Evolutionary conservation across 495 filamentous ascomycete species (phyloP), one percentile per base, ranked within the genome.

Genomic region (Cetradonia linearis): DNA sequence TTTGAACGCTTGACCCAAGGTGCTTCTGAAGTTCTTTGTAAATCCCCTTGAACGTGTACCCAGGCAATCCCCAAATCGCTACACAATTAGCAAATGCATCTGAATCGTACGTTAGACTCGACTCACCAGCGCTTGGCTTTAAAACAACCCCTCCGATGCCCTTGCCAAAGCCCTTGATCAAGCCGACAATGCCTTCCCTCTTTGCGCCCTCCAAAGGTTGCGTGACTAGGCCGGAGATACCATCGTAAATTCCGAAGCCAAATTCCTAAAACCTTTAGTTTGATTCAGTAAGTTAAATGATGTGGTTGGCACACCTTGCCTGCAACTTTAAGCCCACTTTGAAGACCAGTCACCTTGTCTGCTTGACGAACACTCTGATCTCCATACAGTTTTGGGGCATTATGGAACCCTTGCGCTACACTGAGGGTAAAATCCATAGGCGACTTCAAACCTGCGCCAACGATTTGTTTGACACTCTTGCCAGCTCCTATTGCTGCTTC

Each of bases 321-420:
- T 10, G 84, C 85, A 28, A 82, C 76, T 58, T 78, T 82, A 27
- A 89, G 68, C 2, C 88, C 86, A 63, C 81, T 86, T 59, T 79
- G 72, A 25, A 91, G 70, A 58, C 81, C 82, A 0, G 84, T 87
- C 0, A 95, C 85, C 59, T 85, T 88, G 49, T 87, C 83, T 0
- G 75, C 73, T 16, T 81, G 78, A 16, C 82, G 78, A 4, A 95
- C 84, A 49, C 79, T 89, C 7, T 83, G 78, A 63, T 90, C 88
- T 46, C 88, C 83, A 61, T 92, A 93, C 2, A 94, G 70, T 58
- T 81, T 86, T 0, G 89, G 88, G 1, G 82, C 83, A 66, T 94
- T 95, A 69, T 94, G 87, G 63, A 95, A 94, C 10, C 90, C 90
- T 70, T 85, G 87, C 0, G 90, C 83, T 3, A 95, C 67, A 16